A percentile compares a stretch with the other conserved stretches of the same genome.
Conservation (phyloP, 106 monocot genomes). For the Apostasia shenzhenica region DNA sequence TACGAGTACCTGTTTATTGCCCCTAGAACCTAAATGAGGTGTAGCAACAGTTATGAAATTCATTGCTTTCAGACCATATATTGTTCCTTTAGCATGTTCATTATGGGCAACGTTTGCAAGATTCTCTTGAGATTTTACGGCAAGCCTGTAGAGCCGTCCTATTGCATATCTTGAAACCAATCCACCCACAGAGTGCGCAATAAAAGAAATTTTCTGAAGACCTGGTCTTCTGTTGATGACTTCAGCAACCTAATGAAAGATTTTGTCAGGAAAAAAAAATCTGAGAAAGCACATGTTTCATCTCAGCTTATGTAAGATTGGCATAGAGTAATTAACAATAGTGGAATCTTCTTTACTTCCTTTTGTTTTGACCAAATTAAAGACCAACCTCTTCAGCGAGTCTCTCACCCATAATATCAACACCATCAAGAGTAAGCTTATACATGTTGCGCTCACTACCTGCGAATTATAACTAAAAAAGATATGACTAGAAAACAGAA, state of each 20-base stretch:
- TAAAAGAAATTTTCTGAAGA: slow-evolving; percentile 77
- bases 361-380: not conserved
- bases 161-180: slow-evolving; percentile 96
- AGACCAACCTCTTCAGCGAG: slow-evolving; percentile 77
- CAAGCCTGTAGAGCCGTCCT: slow-evolving; percentile 56
- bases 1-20: slow-evolving; percentile 73
- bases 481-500: not conserved
- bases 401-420: slow-evolving; percentile 97
- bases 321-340: not conserved
- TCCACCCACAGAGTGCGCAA: slow-evolving; percentile 94
- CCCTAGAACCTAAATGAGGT: slow-evolving; percentile 97
- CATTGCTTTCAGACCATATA: slow-evolving; percentile 77
- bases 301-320: not conserved
- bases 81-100: slow-evolving; percentile 42
- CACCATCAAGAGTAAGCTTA: slow-evolving; percentile 85
- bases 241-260: slow-evolving; percentile 44
- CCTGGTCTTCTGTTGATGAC: slow-evolving; percentile 43
- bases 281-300: not conserved
- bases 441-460: slow-evolving; percentile 82
- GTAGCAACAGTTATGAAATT: slow-evolving; percentile 98
- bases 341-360: not conserved
- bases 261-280: not conserved
- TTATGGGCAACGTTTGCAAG: slow-evolving; percentile 3
- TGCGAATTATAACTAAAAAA: slow-evolving; percentile 11
- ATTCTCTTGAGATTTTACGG: slow-evolving; percentile 19